phyloP scores from a whole-genome alignment of 495 filamentous ascomycete species.

The Mycothermus thermophilus region DNA sequence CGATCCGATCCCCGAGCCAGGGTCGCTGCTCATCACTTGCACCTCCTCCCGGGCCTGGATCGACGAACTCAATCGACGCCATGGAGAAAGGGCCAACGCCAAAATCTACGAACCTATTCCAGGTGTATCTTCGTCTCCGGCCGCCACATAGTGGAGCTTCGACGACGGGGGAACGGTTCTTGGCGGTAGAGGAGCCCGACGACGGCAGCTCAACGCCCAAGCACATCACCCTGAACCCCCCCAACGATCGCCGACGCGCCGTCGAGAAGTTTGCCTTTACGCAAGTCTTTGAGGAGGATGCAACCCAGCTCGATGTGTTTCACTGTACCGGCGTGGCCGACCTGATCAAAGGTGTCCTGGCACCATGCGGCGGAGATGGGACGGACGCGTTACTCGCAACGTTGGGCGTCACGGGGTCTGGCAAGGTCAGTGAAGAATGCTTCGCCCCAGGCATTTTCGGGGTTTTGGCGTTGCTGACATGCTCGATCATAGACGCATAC shows the following conservation, averaged over 20 bases:
- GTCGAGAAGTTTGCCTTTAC: constrained; percentile 94
- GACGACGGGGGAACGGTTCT: constrained; percentile 48
- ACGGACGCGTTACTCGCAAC: constrained; percentile 86
- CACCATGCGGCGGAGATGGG: constrained; percentile 50
- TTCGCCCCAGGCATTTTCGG: background rate
- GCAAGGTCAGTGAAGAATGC: constrained; percentile 56
- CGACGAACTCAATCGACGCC: background rate
- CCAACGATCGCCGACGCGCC: constrained; percentile 68
- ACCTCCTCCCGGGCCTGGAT: too few species aligned
- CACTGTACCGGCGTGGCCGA: constrained; percentile 62
- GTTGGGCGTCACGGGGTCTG: constrained; percentile 86
- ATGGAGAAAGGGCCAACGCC: constrained; percentile 17
- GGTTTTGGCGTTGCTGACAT: constrained; percentile 15
- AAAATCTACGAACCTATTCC: constrained; percentile 49
- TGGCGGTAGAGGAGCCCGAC: constrained; percentile 54
- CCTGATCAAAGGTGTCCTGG: constrained; percentile 66
- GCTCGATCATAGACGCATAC: constrained; percentile 63
- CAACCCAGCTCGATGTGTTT: constrained; percentile 76
- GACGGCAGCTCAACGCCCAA: constrained; percentile 42
- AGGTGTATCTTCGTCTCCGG: constrained; percentile 83
- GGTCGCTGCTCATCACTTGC: too few species aligned
- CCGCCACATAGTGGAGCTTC: constrained; percentile 43
- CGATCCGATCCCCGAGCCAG: too few species aligned
- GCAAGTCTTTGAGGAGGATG: constrained; percentile 75
- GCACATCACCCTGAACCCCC: constrained; percentile 79